Evolutionary conservation across 192 early-diverging fungal genomes (phyloP), one percentile per base, ranked within the genome.

Genomic region (Linnemannia zychae): DNA sequence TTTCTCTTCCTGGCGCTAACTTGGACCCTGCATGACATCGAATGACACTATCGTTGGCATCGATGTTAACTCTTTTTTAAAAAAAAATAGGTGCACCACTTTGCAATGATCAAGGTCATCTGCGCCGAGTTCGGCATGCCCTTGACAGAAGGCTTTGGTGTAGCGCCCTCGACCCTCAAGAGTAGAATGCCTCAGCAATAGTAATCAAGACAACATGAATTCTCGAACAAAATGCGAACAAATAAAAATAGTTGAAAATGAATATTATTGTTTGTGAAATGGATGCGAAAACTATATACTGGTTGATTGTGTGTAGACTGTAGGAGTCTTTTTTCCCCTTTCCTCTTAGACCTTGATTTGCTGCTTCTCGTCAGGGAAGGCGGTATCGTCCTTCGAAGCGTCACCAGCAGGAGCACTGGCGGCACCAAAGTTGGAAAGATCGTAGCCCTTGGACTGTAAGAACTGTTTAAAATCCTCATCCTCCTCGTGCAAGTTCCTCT

Each of bases 101-200:
- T 90, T 81, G 91, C 91, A 1, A 87, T 89, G 37, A 90, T 92
- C 38, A 92, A 89, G 76, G 88, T 88, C 9, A 92, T 92, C 17
- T 92, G 90, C 79, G 75, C 77, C 44, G 91, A 92, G 78, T 81
- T 81, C 46, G 88, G 82, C 20, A 71, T 90, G 31, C 17, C 73
- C 1, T 24, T 85, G 16, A 88, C 81, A 6, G 86, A 89, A 5
- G 86, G 84, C 46, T 92, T 92, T 79, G 91, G 91, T 47, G 36
- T 91, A 17, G 90, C 91, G 1, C 91, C 91, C 28, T 91, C 90
- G 7, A 92, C 91, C 2, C 4, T 90, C 33, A 77, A 84, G 57
- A 80, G 50, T 46, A 70, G 77, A 40, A 33, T 63, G 28, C 2
- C 7, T 31, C 28, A 63, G 12, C 57, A 52, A 52, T 52, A 22